Evolutionary conservation across 1,284 basidiomycete genomes (phyloP).

Genomic region (Moniliella sp.): DNA sequence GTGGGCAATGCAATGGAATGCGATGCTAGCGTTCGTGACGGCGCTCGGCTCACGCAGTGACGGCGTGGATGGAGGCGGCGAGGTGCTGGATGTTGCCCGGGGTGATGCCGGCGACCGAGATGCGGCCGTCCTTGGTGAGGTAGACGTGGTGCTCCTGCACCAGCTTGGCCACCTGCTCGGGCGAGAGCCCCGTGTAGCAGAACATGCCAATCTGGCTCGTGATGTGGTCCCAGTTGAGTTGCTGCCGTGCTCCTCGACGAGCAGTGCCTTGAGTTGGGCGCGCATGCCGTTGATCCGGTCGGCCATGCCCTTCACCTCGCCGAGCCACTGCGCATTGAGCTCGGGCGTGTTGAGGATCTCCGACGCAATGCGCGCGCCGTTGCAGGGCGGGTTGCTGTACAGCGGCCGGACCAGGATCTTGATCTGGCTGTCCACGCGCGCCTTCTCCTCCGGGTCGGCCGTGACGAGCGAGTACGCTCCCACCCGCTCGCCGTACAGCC

Average conservation of each 20-base stretch:
- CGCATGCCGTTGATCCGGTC: constrained; percentile 35
- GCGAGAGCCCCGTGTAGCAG: constrained; percentile 29
- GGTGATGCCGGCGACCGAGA: constrained; percentile 33
- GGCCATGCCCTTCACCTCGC: constrained; percentile 34
- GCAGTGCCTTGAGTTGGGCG: constrained; percentile 22
- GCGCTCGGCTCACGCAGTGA: too few species aligned
- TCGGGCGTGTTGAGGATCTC: constrained; percentile 34
- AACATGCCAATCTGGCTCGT: constrained; percentile 35
- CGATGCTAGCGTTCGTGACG: too few species aligned
- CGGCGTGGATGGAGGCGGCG: constrained; percentile 2
- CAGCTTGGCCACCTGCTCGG: constrained; percentile 32
- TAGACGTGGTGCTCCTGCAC: constrained; percentile 33
- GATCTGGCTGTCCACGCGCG: constrained; percentile 31
- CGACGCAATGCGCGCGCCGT: constrained; percentile 40
- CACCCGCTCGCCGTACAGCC: constrained; percentile 34
- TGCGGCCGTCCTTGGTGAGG: constrained; percentile 33
- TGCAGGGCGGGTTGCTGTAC: constrained; percentile 93
- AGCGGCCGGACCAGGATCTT: constrained; percentile 91
- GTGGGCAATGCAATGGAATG: too few species aligned
- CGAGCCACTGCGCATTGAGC: constrained; percentile 36
- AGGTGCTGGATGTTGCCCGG: constrained; percentile 28
- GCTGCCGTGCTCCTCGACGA: constrained; percentile 28
- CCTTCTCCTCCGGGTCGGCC: constrained; percentile 24
- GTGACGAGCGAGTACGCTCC: constrained; percentile 26
- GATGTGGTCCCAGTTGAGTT: constrained; percentile 35